A percentile compares a stretch with the other conserved stretches of the same genome.
These are phyloP conservation scores for Ballota nigra DNA, from an alignment of 257 asterid species.

Conservation along the genomic window DNA sequence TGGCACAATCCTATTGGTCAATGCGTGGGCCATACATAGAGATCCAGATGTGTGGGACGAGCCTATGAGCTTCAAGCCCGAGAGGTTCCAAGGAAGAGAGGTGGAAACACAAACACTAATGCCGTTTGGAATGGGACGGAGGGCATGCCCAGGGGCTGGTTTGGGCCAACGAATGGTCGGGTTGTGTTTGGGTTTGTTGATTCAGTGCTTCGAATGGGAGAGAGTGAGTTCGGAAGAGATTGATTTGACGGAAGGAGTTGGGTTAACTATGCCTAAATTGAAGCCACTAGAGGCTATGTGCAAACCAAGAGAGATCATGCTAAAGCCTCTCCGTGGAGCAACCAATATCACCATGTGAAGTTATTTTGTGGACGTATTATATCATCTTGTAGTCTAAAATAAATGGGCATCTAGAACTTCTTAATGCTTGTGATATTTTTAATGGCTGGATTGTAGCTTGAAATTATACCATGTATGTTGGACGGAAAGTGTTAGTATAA, in stretches of 20 bases:
- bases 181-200: conserved; percentile 31
- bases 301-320: conserved; percentile 28
- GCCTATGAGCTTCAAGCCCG: conserved; percentile 36
- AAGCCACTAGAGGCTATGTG: conserved; percentile 38
- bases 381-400: neutral
- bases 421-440: neutral
- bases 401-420: neutral
- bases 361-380: neutral
- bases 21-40: conserved; percentile 42
- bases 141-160: conserved; percentile 44
- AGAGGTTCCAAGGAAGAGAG: conserved; percentile 34
- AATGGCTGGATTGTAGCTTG: neutral
- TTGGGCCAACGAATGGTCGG: conserved; percentile 40
- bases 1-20: conserved; percentile 35
- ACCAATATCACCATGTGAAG: neutral
- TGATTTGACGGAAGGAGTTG: conserved; percentile 38
- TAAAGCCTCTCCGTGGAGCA: neutral
- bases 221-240: conserved; percentile 18
- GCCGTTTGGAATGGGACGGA: conserved; percentile 44
- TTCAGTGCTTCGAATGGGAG: conserved; percentile 47
- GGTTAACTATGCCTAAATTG: conserved; percentile 43
- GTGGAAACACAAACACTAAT: conserved; percentile 28
- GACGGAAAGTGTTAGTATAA: too few species aligned
- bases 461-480: neutral
- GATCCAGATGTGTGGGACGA: conserved; percentile 40